Percentiles rank a stretch among this genome's conserved stretches.
Evolutionary conservation across 1,284 basidiomycete species (phyloP).

Genomic region (Kwoniella shivajii): DNA sequence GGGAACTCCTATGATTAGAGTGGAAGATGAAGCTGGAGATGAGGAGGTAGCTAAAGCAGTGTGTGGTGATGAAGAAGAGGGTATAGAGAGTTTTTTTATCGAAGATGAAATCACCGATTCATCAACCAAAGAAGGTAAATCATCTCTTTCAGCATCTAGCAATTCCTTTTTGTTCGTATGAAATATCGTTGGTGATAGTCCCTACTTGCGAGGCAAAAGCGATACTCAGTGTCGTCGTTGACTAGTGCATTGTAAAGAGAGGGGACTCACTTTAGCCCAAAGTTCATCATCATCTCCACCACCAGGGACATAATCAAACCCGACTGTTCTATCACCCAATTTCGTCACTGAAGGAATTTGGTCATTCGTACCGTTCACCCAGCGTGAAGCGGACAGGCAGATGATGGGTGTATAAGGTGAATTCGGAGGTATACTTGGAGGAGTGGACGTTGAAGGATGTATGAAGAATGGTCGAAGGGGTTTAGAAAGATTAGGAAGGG

Average conservation of each 20-base stretch:
- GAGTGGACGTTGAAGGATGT: slow-evolving; percentile 41
- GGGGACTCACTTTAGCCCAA: slow-evolving; percentile 47
- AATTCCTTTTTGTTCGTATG: slow-evolving; percentile 37
- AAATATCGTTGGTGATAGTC: slow-evolving; percentile 45
- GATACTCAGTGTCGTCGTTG: background rate
- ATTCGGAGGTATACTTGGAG: slow-evolving; percentile 31
- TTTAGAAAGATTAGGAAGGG: slow-evolving; percentile 41
- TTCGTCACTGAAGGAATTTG: slow-evolving; percentile 39
- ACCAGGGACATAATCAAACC: slow-evolving; percentile 54
- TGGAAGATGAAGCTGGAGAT: background rate
- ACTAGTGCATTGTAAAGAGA: too few relatives aligned
- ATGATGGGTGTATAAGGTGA: slow-evolving; percentile 49
- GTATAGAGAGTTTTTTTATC: background rate
- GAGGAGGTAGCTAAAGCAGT: background rate
- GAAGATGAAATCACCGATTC: slow-evolving; percentile 22
- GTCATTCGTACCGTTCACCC: slow-evolving; percentile 29
- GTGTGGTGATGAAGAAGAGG: background rate
- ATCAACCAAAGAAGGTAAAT: slow-evolving; percentile 39
- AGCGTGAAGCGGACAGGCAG: slow-evolving; percentile 51
- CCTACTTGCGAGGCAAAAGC: slow-evolving; percentile 22
- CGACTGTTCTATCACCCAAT: slow-evolving; percentile 36
- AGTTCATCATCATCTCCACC: slow-evolving; percentile 56
- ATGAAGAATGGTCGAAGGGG: slow-evolving; percentile 55
- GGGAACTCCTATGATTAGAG: slow-evolving; percentile 19
- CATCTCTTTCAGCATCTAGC: slow-evolving; percentile 37